phyloP scores from a whole-genome alignment of 495 filamentous ascomycete genomes.

The Xylaria longipes region DNA sequence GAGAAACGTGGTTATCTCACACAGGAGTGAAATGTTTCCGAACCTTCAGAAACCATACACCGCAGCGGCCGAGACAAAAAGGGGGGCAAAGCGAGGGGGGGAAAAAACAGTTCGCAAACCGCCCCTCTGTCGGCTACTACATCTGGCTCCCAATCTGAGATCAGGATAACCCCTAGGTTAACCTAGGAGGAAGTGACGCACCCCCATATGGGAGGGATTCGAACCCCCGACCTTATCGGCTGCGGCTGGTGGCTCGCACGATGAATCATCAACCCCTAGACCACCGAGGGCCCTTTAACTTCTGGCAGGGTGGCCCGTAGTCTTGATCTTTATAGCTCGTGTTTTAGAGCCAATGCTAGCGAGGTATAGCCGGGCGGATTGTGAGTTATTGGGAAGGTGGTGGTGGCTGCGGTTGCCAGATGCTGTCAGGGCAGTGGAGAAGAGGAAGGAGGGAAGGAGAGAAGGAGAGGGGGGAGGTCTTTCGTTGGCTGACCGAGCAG shows the following conservation, averaged over 20 bases:
- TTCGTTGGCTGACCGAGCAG: background rate
- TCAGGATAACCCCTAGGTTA: slow-evolving; percentile 9
- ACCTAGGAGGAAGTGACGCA: slow-evolving; percentile 6
- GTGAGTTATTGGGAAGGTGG: background rate
- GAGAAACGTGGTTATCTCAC: no score
- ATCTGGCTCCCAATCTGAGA: slow-evolving; percentile 4
- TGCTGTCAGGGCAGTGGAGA: background rate
- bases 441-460: background rate
- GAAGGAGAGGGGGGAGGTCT: background rate
- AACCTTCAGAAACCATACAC: no score
- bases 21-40: no score
- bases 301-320: background rate
- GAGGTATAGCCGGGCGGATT: background rate
- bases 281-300: slow-evolving; percentile 16
- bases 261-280: slow-evolving; percentile 18
- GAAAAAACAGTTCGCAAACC: slow-evolving; percentile 19
- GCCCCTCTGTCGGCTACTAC: background rate
- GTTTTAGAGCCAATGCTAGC: background rate
- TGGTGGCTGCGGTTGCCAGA: background rate
- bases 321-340: background rate
- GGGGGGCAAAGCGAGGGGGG: no score
- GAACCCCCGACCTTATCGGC: slow-evolving; percentile 19
- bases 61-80: no score
- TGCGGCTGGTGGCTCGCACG: background rate
- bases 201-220: slow-evolving; percentile 15